A percentile compares a stretch with the other conserved stretches of the same genome.
These are phyloP conservation scores for Mucor irregularis DNA, from an alignment of 371 early-diverging fungal species.

Conservation along the genomic window DNA sequence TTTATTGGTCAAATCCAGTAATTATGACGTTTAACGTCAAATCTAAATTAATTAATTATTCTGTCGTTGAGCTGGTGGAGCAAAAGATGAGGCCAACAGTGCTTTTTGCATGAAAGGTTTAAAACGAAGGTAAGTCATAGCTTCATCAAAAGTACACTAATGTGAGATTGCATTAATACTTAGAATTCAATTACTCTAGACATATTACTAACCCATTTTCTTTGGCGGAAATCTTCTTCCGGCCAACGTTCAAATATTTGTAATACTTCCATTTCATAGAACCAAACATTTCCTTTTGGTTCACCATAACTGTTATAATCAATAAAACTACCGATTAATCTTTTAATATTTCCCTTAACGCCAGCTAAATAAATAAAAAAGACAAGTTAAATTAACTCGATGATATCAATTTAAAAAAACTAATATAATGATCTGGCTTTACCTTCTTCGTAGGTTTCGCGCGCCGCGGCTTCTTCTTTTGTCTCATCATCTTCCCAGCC, in stretches of 20 bases:
- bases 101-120: slow-evolving; percentile 61
- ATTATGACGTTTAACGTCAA: not conserved
- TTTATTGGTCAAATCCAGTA: not conserved
- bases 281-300: slow-evolving; percentile 52
- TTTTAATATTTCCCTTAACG: slow-evolving; percentile 43
- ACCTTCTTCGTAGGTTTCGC: slow-evolving; percentile 72
- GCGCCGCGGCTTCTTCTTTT: slow-evolving; percentile 54
- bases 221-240: slow-evolving; percentile 50
- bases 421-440: slow-evolving; percentile 5
- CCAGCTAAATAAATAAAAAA: slow-evolving; percentile 25
- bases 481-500: slow-evolving; percentile 72
- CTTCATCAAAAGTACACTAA: slow-evolving; percentile 62
- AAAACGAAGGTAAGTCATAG: slow-evolving; percentile 37
- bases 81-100: slow-evolving; percentile 44
- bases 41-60: no score
- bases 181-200: not conserved
- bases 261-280: slow-evolving; percentile 60
- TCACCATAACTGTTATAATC: slow-evolving; percentile 46
- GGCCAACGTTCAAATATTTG: slow-evolving; percentile 56
- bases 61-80: slow-evolving; percentile 7
- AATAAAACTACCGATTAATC: slow-evolving; percentile 47
- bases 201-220: slow-evolving; percentile 54
- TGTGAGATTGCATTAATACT: not conserved
- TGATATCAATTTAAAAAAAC: no score
- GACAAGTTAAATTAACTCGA: no score